Base-by-base conservation (phyloP, 2,329 filamentous ascomycete species). In the Neobulgaria alba region DNA sequence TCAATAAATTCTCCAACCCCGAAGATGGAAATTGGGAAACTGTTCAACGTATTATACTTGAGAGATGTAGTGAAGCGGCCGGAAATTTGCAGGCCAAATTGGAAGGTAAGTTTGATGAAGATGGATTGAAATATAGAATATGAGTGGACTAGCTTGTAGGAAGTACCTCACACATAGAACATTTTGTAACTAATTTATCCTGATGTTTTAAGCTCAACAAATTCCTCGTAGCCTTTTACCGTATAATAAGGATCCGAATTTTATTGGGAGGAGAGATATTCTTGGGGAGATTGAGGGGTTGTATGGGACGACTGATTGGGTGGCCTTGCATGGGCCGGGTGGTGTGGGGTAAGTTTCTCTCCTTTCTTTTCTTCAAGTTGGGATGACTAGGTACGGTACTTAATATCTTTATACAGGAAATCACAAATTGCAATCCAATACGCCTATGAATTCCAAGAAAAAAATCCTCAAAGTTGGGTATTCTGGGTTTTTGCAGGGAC, bases 351-450 rank as follows among this genome's bases (percentile, higher is more conserved):
- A 36, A 33, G 32, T 19, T 16, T 9, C 16, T 21, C 38, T 5
- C 18, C 29, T 17, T 39, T 33, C 1, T 19, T 16, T 30, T 29
- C 3, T 33, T 19, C 33, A 26, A 33, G 17, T 39, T 17, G 29
- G 17, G 33, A 5, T 18, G n/a, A 21, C 37, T 43, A 21, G 40
- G n/a, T n/a, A n/a, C n/a, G n/a, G n/a, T n/a, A n/a, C n/a, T n/a
- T n/a, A n/a, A n/a, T n/a, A n/a, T n/a, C 29, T 30, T 36, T 23
- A 20, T 17, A 41, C 30, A 62, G 59, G 8, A 62, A 61, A 47
- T 58, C 58, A 17, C 56, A 61, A 49, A 51, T 62, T n/a, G 57
- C 59, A 12, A 63, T 66, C 21, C 48, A 63, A 48, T 63, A 62
- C 33, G 52, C 52, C 0, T 55, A 65, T 42, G 42, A 42, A 8